These are phyloP conservation scores for Cucurbitaria berberidis DNA, from an alignment of 2,329 filamentous ascomycete species.

Conservation along the genomic window DNA sequence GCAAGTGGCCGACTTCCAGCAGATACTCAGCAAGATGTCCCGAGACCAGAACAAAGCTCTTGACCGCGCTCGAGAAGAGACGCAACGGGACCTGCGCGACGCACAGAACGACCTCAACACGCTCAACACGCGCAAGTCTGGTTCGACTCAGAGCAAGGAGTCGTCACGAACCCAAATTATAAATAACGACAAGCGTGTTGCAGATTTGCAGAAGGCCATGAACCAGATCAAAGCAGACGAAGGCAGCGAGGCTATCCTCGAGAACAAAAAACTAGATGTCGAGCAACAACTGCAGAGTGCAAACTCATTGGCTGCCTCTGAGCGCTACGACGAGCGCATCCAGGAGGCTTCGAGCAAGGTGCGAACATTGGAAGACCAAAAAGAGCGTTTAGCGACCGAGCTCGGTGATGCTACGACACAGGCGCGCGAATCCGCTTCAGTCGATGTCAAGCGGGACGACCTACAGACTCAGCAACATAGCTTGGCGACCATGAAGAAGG, in stretches of 20 bases:
- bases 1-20: constrained; percentile 77
- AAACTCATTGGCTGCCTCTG: constrained; percentile 66
- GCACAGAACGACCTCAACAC: constrained; percentile 75
- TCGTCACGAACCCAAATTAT: constrained; percentile 74
- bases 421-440: constrained; percentile 80
- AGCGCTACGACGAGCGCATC: constrained; percentile 74
- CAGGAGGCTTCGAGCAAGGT: constrained; percentile 69
- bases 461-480: constrained; percentile 74
- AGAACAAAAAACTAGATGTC: constrained; percentile 74
- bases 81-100: constrained; percentile 73
- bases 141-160: constrained; percentile 74
- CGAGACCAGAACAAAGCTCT: constrained; percentile 80
- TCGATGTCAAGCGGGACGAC: constrained; percentile 84
- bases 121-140: constrained; percentile 75
- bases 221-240: constrained; percentile 83
- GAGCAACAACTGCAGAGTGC: constrained; percentile 66
- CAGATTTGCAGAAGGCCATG: constrained; percentile 69
- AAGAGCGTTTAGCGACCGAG: constrained; percentile 76
- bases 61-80: constrained; percentile 75
- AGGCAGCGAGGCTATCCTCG: constrained; percentile 77
- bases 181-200: constrained; percentile 73
- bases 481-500: constrained; percentile 76
- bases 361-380: constrained; percentile 72
- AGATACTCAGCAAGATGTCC: constrained; percentile 74
- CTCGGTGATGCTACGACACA: constrained; percentile 81